Evolutionary conservation across 768 basidiomycete species (phyloP).

Genomic region (Polyporus arcularius): DNA sequence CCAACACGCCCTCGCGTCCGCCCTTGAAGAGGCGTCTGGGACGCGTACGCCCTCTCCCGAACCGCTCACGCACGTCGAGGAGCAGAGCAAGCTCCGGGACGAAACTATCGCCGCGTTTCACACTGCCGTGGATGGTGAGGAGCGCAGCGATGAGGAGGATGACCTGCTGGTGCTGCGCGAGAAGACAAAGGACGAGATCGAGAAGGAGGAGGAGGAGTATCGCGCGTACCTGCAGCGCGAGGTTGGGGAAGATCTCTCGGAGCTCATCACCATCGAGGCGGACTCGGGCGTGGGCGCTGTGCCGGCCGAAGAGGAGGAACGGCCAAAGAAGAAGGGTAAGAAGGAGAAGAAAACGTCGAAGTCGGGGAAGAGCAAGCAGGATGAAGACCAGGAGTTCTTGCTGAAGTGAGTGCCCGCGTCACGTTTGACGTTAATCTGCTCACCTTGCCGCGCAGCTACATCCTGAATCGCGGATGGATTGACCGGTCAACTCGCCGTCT

Average conservation of each 20-base stretch:
- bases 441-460: conserved; percentile 55
- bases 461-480: conserved; percentile 97
- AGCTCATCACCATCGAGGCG: conserved; percentile 61
- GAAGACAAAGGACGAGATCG: conserved; percentile 75
- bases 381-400: conserved; percentile 83
- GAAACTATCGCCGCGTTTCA: conserved; percentile 91
- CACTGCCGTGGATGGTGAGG: conserved; percentile 32
- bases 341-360: conserved; percentile 32
- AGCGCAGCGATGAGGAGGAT: conserved; percentile 51
- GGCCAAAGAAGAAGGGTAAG: conserved; percentile 28
- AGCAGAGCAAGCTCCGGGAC: conserved; percentile 69
- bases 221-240: conserved; percentile 76
- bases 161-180: conserved; percentile 43
- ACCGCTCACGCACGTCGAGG: conserved; percentile 70
- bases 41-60: conserved; percentile 58
- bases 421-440: neutral
- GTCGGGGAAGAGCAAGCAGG: conserved; percentile 43
- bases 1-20: conserved; percentile 64
- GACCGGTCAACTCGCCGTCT: conserved; percentile 72
- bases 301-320: conserved; percentile 30
- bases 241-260: conserved; percentile 73
- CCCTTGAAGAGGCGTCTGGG: conserved; percentile 51
- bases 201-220: conserved; percentile 81
- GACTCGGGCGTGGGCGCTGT: conserved; percentile 21
- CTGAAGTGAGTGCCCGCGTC: conserved; percentile 64